Percentiles rank a stretch among this genome's conserved stretches.
Conservation (phyloP, 2,329 filamentous ascomycete species). For the Colletotrichum orbiculare region DNA sequence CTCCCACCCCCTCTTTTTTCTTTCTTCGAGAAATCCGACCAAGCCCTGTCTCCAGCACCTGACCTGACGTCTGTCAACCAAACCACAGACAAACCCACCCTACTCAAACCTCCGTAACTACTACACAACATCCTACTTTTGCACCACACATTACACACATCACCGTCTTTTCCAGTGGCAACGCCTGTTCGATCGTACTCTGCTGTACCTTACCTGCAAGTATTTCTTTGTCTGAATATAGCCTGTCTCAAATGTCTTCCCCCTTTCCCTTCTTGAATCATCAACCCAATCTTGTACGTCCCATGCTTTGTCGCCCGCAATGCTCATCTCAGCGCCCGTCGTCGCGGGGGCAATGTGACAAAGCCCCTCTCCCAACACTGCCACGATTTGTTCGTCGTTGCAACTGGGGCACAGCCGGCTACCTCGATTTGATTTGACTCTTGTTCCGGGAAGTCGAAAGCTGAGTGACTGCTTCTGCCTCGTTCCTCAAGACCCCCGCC, state of each 20-base stretch:
- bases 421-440: slow-evolving; percentile 9
- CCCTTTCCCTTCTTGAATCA: neutral
- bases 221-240: slow-evolving; percentile 24
- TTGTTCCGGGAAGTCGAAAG: slow-evolving; percentile 24
- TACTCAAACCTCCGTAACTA: slow-evolving; percentile 25
- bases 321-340: neutral
- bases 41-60: slow-evolving; percentile 6
- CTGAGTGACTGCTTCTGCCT: slow-evolving; percentile 18
- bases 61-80: slow-evolving; percentile 29
- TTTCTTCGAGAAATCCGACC: slow-evolving; percentile 26
- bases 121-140: neutral
- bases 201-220: slow-evolving; percentile 7
- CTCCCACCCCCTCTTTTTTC: slow-evolving; percentile 29
- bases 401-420: slow-evolving; percentile 4
- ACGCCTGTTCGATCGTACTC: neutral
- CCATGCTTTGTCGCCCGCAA: slow-evolving; percentile 23
- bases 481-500: slow-evolving; percentile 13
- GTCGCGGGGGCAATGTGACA: slow-evolving; percentile 25
- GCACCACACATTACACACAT: neutral
- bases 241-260: slow-evolving; percentile 9
- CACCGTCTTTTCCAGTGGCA: slow-evolving; percentile 14
- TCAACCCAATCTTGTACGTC: slow-evolving; percentile 14
- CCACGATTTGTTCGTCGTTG: slow-evolving; percentile 21
- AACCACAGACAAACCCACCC: slow-evolving; percentile 28
- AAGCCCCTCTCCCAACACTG: slow-evolving; percentile 30